A percentile compares a stretch with the other conserved stretches of the same genome.
phyloP scores from a whole-genome alignment of 805 yeast genomes.

The Ogataea nakhonphanomensis region DNA sequence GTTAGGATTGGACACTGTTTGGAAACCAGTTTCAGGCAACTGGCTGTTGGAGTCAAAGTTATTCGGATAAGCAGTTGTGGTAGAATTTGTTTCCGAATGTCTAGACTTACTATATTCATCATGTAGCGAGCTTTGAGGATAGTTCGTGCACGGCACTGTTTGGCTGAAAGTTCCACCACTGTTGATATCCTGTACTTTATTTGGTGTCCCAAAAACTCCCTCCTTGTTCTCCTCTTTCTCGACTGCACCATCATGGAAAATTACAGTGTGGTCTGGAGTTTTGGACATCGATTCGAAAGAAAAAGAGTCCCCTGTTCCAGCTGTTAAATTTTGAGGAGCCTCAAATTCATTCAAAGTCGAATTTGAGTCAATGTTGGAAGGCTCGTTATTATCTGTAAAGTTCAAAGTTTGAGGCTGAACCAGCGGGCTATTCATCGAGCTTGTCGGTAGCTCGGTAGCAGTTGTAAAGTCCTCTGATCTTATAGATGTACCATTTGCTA shows the following conservation, averaged over 20 bases:
- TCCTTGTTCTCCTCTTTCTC: background rate
- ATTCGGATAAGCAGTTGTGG: no score
- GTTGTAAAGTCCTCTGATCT: constrained; percentile 36
- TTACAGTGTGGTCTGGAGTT: constrained; percentile 18
- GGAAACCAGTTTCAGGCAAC: no score
- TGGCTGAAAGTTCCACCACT: no score
- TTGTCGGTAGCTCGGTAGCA: constrained; percentile 35
- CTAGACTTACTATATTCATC: no score
- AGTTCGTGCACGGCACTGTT: no score
- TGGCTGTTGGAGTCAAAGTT: no score
- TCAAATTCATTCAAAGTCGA: constrained; percentile 9
- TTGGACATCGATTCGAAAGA: constrained; percentile 21
- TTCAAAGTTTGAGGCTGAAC: background rate
- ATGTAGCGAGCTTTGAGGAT: no score
- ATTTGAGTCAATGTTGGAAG: constrained; percentile 3
- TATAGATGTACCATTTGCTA: constrained; percentile 27
- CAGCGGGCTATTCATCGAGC: background rate
- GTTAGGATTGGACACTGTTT: no score
- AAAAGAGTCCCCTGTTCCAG: constrained; percentile 6
- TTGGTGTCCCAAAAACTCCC: background rate
- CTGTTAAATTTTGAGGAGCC: constrained; percentile 6
- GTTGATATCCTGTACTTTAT: background rate
- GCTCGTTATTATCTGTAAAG: background rate
- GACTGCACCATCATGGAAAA: background rate
- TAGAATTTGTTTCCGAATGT: no score